Conservation (phyloP, 2,329 filamentous ascomycete species). For the Colletotrichum sp. region DNA sequence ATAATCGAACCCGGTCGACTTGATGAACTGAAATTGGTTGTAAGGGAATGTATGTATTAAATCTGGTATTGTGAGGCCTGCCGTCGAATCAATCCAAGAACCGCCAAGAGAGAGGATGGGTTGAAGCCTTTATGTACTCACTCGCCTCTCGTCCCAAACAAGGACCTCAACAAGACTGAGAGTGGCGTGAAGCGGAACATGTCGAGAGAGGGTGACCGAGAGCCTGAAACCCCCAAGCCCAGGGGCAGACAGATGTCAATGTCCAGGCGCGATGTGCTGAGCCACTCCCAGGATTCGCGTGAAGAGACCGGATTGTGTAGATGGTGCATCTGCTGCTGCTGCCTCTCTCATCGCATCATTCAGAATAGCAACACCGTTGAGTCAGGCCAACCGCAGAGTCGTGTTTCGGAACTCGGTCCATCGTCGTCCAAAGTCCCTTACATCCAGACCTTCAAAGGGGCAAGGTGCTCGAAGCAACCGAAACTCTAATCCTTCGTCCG, state of each 20-base stretch:
- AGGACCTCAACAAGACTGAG: background rate
- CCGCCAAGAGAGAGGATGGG: background rate
- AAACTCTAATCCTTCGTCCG: slow-evolving; percentile 18
- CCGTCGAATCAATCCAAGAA: background rate
- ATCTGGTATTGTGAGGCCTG: slow-evolving; percentile 11
- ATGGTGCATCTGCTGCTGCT: background rate
- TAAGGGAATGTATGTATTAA: slow-evolving; percentile 17
- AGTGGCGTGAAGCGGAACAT: slow-evolving; percentile 11
- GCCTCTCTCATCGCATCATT: background rate
- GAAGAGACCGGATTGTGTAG: background rate
- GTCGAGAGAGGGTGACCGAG: slow-evolving; percentile 1
- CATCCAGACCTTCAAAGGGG: slow-evolving; percentile 16
- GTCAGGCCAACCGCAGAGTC: slow-evolving; percentile 9
- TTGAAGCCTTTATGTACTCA: slow-evolving; percentile 3
- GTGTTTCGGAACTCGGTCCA: slow-evolving; percentile 13
- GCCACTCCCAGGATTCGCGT: background rate
- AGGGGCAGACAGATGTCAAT: slow-evolving; percentile 6
- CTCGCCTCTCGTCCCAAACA: background rate
- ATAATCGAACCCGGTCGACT: background rate
- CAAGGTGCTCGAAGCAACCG: slow-evolving; percentile 7
- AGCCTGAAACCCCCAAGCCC: slow-evolving; percentile 10
- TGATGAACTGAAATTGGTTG: background rate
- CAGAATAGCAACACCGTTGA: slow-evolving; percentile 6
- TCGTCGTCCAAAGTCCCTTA: slow-evolving; percentile 18
- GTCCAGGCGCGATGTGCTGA: background rate